Evolutionary conservation across 805 yeast genomes (phyloP).

Genomic region (Saturnispora sanitii): DNA sequence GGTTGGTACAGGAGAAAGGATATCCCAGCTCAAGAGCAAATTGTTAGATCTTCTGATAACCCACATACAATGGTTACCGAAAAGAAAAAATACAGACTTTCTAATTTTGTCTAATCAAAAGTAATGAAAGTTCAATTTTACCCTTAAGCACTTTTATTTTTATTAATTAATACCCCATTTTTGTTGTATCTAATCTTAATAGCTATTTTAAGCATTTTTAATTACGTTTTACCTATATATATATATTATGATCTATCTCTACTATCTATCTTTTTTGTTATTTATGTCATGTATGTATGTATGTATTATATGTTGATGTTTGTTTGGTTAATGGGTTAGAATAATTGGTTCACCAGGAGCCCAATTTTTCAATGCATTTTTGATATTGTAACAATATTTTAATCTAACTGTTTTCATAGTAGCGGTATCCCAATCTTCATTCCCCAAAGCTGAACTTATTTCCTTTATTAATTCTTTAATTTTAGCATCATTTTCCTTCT

Average conservation of each 20-base stretch:
- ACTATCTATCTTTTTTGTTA: no score
- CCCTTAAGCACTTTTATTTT: not conserved
- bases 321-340: constrained; percentile 41
- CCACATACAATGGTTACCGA: not conserved
- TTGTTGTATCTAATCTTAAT: no score
- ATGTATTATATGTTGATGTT: not conserved
- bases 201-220: no score
- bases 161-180: no score
- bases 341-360: constrained; percentile 58
- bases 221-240: no score
- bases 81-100: not conserved
- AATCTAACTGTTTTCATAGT: constrained; percentile 59
- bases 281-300: not conserved
- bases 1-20: constrained; percentile 11
- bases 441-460: constrained; percentile 38
- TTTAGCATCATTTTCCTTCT: constrained; percentile 47
- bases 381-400: constrained; percentile 78
- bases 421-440: constrained; percentile 46
- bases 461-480: constrained; percentile 36
- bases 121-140: not conserved
- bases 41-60: not conserved
- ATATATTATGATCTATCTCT: no score
- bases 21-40: constrained; percentile 7
- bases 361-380: constrained; percentile 68
- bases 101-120: not conserved